Evolutionary conservation across 441 rosid species (phyloP), one percentile per base, ranked within the genome.

Genomic region (Lepidium campestre): DNA sequence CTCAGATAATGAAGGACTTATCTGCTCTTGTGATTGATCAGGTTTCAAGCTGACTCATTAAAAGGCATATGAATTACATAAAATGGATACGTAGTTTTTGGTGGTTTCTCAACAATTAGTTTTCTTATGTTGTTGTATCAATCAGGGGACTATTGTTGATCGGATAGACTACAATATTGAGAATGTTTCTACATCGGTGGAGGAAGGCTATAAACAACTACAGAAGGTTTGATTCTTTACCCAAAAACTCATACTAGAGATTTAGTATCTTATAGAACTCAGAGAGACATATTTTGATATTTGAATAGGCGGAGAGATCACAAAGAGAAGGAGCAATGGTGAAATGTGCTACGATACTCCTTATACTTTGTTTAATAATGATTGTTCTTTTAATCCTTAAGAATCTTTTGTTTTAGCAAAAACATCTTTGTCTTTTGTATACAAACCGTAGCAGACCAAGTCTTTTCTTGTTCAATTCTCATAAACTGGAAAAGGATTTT

Each of bases 1-100:
- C 97, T 39, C 97, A 95, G 75, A 90, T 95, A 46, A 92, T 95
- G 98, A 95, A 95, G 76, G 98, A 92, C 80, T 76, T 95, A 36
- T 92, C 97, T 7, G 85, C 82, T 41, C 93, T 95, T 31, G 96
- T 95, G 71, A 95, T 95, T 79, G 98, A 92, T 67, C 97, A 93
- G 97, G 97, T 93, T 58, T 58, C 52, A 46, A 41, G 10, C 65
- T 53, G 7, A 37, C 42, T 36, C 60, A 67, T 49, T 31, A 17
- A 53, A 4, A 2, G 47, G 14, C 19, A 17, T 39, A 40, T n/a
- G 12, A 19, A 27, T 17, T 58, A 4, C 64, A 22, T 44, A 7
- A 27, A 14, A 15, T 27, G 17, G 29, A 25, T 27, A 7, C 14
- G 23, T 3, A 56, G 40, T 42, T 45, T 19, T n/a, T 45, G 2